Base-by-base conservation (phyloP, 495 filamentous ascomycete genomes). In the Niebla homalea region DNA sequence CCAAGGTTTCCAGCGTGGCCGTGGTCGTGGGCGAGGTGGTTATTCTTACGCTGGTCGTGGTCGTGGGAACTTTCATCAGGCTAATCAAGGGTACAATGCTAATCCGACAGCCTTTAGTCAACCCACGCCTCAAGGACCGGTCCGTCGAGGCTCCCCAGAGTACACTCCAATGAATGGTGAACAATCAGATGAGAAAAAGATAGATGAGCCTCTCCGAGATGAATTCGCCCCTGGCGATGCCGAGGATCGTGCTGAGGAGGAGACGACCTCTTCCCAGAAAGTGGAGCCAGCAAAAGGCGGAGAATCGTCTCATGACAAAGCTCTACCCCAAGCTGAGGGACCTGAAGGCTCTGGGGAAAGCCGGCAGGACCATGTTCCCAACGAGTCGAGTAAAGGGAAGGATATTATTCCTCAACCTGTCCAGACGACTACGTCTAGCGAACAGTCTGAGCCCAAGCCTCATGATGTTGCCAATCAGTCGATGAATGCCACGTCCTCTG, bases 11-110 rank as follows among this genome's bases (percentile, higher is more conserved):
- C 67, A 69, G 53, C 74, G 76, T 64, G 71, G 78, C 61, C 71
- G 74, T 55, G 78, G 84, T 49, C 83, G 84, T 56, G 78, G 83
- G 48, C 78, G 83, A 47, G 79, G 83, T 54, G 79, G 79, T 35
- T 70, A 68, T 52, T 66, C 58, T 29, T 59, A 68, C 50, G 64
- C 63, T 57, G 72, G 74, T 52, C 68, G 71, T 51, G 77, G 76
- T 50, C 75, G 77, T 38, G 76, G 73, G 36, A 50, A 42, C 23
- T 64, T 56, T 60, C 60, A 55, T 54, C 62, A 48, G 58, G 64
- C 57, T 36, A 52, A 51, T 45, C 54, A 53, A 53, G 50, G 45
- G 47, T 48, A 52, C 51, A 62, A 65, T 58, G 56, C 65, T 69
- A 67, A 74, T 57, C 53, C 63, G 44, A 46, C 62, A 51, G 49